Base-by-base conservation (phyloP, 2,329 filamentous ascomycete species). In the Huntiella abstrusa region DNA sequence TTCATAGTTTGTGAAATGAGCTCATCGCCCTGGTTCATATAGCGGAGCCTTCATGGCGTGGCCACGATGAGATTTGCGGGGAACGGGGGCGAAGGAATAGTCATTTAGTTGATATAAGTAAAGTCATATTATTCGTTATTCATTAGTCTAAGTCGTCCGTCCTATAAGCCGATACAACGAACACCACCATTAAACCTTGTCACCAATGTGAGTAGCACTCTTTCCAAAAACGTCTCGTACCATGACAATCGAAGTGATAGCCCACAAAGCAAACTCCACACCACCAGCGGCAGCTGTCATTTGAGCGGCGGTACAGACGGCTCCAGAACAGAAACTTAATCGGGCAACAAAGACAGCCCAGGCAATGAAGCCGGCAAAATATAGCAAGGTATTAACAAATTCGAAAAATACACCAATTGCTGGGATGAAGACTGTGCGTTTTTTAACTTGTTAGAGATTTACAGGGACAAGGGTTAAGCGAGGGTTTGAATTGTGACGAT, bases 351-450 rank as follows among this genome's bases (percentile, higher is more conserved):
- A 77, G 51, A 70, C 65, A 38, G 70, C 63, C 15, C 77, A 64
- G 7, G 70, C 70, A 53, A 75, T 64, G 60, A 77, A 77, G 47
- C 72, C 73, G 15, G 65, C 62, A 56, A 77, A 71, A 60, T 73
- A 75, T 55, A 77, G 69, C 47, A 75, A 51, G 4, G 65, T 60
- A 56, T 75, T 77, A 53, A 64, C 46, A 33, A 61, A 54, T 53
- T 77, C 73, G 50, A 75, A 52, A 19, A 58, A 62, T 33, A 77
- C 55, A 37, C 65, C 61, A 8, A 60, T 63, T 52, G 66, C 68
- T 28, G 70, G 66, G 55, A 72, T 65, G 33, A 66, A 65, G 35
- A 62, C 62, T 67, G n/a, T 13, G 16, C n/a, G 8, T 34, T 19
- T 19, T 17, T 19, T 19, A 2, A 8, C 7, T 28, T 10, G 19